Evolutionary conservation across 2,329 filamentous ascomycete genomes (phyloP), one percentile per base, ranked within the genome.

Genomic region (Scedosporium apiospermum): DNA sequence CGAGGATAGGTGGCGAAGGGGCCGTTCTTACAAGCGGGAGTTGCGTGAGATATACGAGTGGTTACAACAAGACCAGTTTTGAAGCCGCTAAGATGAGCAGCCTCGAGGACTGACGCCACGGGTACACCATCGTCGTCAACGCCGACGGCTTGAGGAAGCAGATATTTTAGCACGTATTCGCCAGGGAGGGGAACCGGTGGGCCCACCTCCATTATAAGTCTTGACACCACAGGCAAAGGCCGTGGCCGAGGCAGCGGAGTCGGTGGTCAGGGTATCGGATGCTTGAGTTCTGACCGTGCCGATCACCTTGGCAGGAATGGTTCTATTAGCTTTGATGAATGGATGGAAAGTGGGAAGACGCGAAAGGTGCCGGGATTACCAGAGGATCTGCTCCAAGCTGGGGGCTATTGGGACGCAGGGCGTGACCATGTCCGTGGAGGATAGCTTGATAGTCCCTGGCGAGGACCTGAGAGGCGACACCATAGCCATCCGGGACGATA

Each of bases 401-500:
- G 6, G 63, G 64, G 10, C 66, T 62, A 57, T 65, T 65, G 38
- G 68, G 68, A 3, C 63, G 63, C 16, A 49, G 65, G 23, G 64
- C 65, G 9, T 65, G 63, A 51, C 65, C 65, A 38, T 65, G 27
- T 10, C 65, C 65, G 10, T 66, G 63, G 41, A 51, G 64, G 30
- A 69, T 62, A 58, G 63, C 67, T 42, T 65, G 63, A 57, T 61
- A 68, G 58, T 68, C 65, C 5, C 69, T 66, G 6, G 70, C 70
- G 64, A 72, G 68, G 55, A 68, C 69, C 67, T 73, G 70, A 6
- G 68, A 71, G 9, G 70, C 68, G 44, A 67, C 65, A 10, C 71
- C 68, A 62, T 70, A 73, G 51, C 70, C 70, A 65, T 72, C 69
- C 4, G 71, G 70, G 6, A 72, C 70, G 41, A 73, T 67, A 63